Evolutionary conservation across 116 monocot species (phyloP), one percentile per base, ranked within the genome.

Genomic region (Posidonia oceanica): DNA sequence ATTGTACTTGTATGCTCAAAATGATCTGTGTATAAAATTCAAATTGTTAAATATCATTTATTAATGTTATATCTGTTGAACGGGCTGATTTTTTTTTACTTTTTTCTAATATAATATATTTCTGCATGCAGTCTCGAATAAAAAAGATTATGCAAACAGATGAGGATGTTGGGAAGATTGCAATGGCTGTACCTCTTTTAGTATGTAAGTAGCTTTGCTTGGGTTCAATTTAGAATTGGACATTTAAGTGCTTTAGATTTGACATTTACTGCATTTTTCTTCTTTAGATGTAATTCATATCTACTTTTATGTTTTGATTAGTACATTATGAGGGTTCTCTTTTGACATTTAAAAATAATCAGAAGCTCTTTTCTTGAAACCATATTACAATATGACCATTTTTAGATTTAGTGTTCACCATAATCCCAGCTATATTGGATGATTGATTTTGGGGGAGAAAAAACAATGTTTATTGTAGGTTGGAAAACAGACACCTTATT

Each of bases 91-190:
- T 60, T 23, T 60, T 23, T 60, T 7, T 14, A 48, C 39, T 22
- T 29, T 14, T 59, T 44, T 20, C 6, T 39, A 60, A 22, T 15
- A 60, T 55, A 29, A 60, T 22, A 7, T 11, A n/a, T 21, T 68
- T 41, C 54, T 74, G 17, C 52, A 78, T 69, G 59, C 81, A 90
- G 94, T 68, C 90, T 61, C 85, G 94, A 67, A 94, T 94, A 57
- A 94, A 94, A 73, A 94, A 90, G 74, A 94, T 94, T 63, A 94
- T 94, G 94, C 90, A 94, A 83, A 68, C 87, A 39, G 94, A 94
- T 77, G 94, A 94, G 81, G 94, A 90, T 76, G 80, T 94, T 64
- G 94, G 94, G 52, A 94, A 94, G 83, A 94, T 94, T 72, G 94
- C 94, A 69, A 61, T 85, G 67, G 83, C 90, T 59, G 90, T 90